These are phyloP conservation scores for Fragilariopsis cylindrus DNA, from an alignment of 108 stramenopile species.

Conservation along the genomic window DNA sequence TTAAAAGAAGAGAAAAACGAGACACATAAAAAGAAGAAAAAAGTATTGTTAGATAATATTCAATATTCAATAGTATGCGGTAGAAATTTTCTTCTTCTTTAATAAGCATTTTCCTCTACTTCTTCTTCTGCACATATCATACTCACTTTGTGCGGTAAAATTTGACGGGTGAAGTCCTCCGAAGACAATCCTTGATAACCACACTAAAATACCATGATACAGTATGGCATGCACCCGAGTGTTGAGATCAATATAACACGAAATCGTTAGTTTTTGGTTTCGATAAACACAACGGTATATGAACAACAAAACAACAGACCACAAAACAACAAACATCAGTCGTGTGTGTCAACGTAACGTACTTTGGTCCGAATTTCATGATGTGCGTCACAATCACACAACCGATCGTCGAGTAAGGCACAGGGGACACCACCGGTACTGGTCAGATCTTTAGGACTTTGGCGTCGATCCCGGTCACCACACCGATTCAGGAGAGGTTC, in stretches of 20 bases:
- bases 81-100: neutral
- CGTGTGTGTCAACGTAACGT: neutral
- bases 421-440: no score
- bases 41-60: neutral
- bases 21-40: neutral
- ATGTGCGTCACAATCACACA: neutral
- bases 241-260: neutral
- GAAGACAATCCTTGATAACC: no score
- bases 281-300: neutral
- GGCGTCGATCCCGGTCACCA: no score
- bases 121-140: no score
- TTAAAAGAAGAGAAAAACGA: neutral
- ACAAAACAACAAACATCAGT: neutral
- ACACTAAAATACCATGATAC: no score
- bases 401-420: no score
- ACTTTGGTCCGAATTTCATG: slow-evolving; percentile 1
- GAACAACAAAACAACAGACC: neutral
- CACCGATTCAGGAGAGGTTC: no score
- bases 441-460: no score
- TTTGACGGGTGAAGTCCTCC: neutral
- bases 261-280: neutral
- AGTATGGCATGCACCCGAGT: neutral
- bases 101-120: neutral
- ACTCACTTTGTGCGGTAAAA: slow-evolving; percentile 39
- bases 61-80: neutral